Evolutionary conservation across 1,284 basidiomycete species (phyloP), one percentile per base, ranked within the genome.

Genomic region (Termitomyces sp.): DNA sequence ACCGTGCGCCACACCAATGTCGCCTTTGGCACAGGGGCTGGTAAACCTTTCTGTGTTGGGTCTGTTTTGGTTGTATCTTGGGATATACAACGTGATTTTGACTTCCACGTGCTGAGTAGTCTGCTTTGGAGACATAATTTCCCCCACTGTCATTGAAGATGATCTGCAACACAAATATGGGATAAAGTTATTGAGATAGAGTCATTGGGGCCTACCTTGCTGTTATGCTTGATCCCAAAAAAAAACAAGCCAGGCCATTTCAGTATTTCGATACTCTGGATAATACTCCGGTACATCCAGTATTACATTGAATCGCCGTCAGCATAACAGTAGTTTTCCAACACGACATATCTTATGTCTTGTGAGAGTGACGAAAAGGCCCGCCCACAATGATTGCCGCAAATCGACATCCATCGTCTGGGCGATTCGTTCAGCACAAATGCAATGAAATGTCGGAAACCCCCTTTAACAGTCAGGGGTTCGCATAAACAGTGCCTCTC

Each of bases 11-110:
- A 97, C 81, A 93, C 93, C 63, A 99, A 99, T 73, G 93, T 95
- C 66, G 92, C 96, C 56, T 88, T 99, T 62, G 97, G 97, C 60
- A 99, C 97, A 58, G 97, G 97, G 72, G 94, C 97, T 61, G 97
- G 97, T 75, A 97, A 96, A 79, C 86, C 99, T 63, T 99, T 98
- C 91, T 93, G 96, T 66, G 96, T 99, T 60, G 96, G 96, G 89
- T 93, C 62, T 54, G 88, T 81, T 46, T 37, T 18, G 6, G 3
- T 3, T 49, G n/a, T 53, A 5, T 13, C 18, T 49, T 46, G 31
- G 31, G 6, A 43, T 21, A n/a, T n/a, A 18, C 39, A 24, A 47
- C 10, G 30, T 30, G 46, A 16, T 49, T 18, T 37, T 53, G 28
- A 48, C 34, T 41, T 10, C 89, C 88, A 52, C 76, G 81, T 53